Evolutionary conservation across 148 eudicot genomes (phyloP).

Genomic region (Fagopyrum esculentum): DNA sequence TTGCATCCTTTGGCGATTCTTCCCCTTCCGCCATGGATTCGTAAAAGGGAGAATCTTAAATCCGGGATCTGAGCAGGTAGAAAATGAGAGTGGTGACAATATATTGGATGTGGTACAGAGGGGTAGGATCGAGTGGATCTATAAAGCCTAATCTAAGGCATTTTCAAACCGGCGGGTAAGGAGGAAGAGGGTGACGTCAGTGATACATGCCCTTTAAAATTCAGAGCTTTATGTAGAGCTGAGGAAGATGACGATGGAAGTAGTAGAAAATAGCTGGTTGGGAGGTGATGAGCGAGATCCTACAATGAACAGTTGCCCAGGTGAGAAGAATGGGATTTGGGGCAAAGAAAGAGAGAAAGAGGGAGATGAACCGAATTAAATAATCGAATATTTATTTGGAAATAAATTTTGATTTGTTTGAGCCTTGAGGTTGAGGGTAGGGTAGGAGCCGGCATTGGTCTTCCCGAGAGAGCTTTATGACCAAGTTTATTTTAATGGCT

Average conservation of each 20-base stretch:
- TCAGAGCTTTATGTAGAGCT: not conserved
- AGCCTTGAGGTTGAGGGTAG: not conserved
- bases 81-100: not conserved
- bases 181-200: not conserved
- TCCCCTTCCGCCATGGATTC: constrained; percentile 17
- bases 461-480: not conserved
- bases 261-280: not conserved
- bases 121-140: not conserved
- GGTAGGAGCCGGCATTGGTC: constrained; percentile 10
- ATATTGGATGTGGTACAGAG: not conserved
- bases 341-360: not conserved
- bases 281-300: not conserved
- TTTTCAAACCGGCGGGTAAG: constrained; percentile 7
- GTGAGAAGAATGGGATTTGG: constrained; percentile 4
- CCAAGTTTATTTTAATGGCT: constrained; percentile 1
- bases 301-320: constrained; percentile 3
- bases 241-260: not conserved
- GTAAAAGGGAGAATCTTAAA: not conserved
- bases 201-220: not conserved
- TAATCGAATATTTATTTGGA: not conserved
- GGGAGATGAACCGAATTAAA: not conserved
- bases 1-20: constrained; percentile 5
- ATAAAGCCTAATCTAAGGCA: constrained; percentile 19
- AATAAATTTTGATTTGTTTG: not conserved
- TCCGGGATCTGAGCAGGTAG: not conserved